phyloP scores from a whole-genome alignment of 2,329 filamentous ascomycete genomes.

The Phialocephala sp. region DNA sequence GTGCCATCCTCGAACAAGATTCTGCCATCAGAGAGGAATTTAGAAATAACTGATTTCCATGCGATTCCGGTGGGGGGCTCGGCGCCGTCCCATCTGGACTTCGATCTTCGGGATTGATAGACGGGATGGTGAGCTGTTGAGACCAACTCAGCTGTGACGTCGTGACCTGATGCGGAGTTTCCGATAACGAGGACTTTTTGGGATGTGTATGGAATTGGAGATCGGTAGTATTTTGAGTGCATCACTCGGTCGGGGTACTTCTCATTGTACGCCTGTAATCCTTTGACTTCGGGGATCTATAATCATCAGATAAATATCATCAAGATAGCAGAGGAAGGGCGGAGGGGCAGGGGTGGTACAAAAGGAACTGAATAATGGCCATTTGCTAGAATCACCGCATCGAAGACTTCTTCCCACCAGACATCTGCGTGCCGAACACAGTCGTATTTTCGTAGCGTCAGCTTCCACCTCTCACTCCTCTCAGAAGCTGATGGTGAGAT shows the following conservation, averaged over 20 bases:
- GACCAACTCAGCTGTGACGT: constrained; percentile 72
- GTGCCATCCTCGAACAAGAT: constrained; percentile 67
- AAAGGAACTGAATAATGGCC: constrained; percentile 75
- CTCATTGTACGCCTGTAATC: constrained; percentile 62
- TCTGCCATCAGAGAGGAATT: constrained; percentile 50
- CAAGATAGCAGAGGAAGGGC: neutral
- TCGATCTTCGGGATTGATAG: constrained; percentile 57
- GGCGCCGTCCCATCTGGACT: constrained; percentile 56
- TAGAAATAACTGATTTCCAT: constrained; percentile 59
- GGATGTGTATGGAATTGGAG: constrained; percentile 61
- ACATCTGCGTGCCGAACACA: constrained; percentile 50
- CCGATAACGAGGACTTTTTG: constrained; percentile 84
- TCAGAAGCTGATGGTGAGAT: constrained; percentile 31
- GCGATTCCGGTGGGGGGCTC: constrained; percentile 52
- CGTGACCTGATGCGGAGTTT: constrained; percentile 82
- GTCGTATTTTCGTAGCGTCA: constrained; percentile 56
- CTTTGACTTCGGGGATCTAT: constrained; percentile 62
- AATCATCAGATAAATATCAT: neutral
- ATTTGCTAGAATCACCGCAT: constrained; percentile 75
- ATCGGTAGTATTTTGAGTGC: constrained; percentile 82
- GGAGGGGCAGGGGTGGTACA: constrained; percentile 45
- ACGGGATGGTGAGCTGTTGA: constrained; percentile 50
- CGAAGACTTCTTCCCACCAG: constrained; percentile 62
- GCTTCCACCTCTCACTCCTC: constrained; percentile 48
- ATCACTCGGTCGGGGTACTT: constrained; percentile 63